Base-by-base conservation (phyloP, 495 filamentous ascomycete genomes). In the Podospora comata region DNA sequence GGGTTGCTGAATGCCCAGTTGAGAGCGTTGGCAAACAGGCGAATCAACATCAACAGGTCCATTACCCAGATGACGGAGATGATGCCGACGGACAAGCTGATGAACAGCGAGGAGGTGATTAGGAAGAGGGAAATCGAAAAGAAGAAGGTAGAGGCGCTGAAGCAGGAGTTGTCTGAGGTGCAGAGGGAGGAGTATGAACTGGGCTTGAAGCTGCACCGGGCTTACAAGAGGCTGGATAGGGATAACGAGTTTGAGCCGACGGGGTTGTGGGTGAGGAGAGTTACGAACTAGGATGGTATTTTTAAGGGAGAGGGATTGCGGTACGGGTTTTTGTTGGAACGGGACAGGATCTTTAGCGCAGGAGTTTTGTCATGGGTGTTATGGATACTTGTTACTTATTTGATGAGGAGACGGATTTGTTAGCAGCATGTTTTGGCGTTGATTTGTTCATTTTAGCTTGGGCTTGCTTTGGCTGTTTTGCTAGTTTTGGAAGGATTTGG, bases 161-260 rank as follows among this genome's bases (percentile, higher is more conserved):
- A 87, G 56, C 81, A 80, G 67, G 92, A 96, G 77, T 83, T 96
- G 53, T 89, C 89, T 7, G 92, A 96, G 64, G 87, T 97, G 27
- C 85, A 87, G 79, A 83, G 87, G 67, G 88, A 95, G 78, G 88
- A 93, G 74, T 92, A 97, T 74, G 94, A 97, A 68, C 81, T 94
- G 54, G 94, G 94, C 11, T 74, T 98, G 72, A 92, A 88, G 79
- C 77, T 97, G 56, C 88, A 94, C 74, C 79, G 93, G 61, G 91
- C 92, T 5, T 94, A 89, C 79, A 94, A 92, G 77, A 84, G 90
- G 67, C 80, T 85, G 58, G 90, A 93, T 72, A 84, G 85, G 58
- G 85, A 88, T 61, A 85, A 81, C 4, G 80, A 79, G 18, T 90
- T 85, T 66, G 89, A 91, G 68, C 86, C 87, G 13, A 91, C 88